These are phyloP conservation scores for Wickerhamomyces canadensis DNA, from an alignment of 805 yeast genomes.

Conservation along the genomic window DNA sequence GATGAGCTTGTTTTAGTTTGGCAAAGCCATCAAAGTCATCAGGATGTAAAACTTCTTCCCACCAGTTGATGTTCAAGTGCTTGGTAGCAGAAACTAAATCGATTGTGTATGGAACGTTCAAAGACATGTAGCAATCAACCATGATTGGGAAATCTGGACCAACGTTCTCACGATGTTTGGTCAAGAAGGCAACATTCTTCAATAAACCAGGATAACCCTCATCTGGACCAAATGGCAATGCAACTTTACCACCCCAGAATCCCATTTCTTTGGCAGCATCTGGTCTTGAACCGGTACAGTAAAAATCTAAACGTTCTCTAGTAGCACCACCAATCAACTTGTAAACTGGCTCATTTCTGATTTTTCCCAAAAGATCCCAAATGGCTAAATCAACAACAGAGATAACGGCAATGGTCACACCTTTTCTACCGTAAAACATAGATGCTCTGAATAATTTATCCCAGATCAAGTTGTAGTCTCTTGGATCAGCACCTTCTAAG, in stretches of 20 bases:
- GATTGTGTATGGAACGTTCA: constrained; percentile 42
- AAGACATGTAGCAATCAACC: constrained; percentile 50
- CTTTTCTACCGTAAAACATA: constrained; percentile 47
- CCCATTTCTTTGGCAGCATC: constrained; percentile 44
- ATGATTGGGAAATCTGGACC: constrained; percentile 49
- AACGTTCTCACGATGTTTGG: constrained; percentile 37
- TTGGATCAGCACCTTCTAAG: constrained; percentile 41
- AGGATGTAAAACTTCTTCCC: constrained; percentile 47
- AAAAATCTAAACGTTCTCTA: constrained; percentile 38
- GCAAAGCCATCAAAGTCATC: constrained; percentile 46
- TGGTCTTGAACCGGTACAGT: constrained; percentile 45
- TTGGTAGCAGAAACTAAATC: constrained; percentile 38
- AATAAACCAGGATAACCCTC: constrained; percentile 42
- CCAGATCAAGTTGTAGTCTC: constrained; percentile 40
- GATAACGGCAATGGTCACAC: constrained; percentile 42
- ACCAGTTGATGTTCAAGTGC: constrained; percentile 46
- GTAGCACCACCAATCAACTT: constrained; percentile 48
- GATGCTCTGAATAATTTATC: constrained; percentile 45
- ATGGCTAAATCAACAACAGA: constrained; percentile 43
- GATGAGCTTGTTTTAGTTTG: constrained; percentile 39
- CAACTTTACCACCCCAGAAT: constrained; percentile 50
- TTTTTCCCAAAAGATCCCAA: constrained; percentile 46
- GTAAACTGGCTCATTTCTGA: constrained; percentile 46
- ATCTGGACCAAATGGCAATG: constrained; percentile 45
- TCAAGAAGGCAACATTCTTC: constrained; percentile 41